Conservation (phyloP, 305 asterid species). For the Petunia hybrid region DNA sequence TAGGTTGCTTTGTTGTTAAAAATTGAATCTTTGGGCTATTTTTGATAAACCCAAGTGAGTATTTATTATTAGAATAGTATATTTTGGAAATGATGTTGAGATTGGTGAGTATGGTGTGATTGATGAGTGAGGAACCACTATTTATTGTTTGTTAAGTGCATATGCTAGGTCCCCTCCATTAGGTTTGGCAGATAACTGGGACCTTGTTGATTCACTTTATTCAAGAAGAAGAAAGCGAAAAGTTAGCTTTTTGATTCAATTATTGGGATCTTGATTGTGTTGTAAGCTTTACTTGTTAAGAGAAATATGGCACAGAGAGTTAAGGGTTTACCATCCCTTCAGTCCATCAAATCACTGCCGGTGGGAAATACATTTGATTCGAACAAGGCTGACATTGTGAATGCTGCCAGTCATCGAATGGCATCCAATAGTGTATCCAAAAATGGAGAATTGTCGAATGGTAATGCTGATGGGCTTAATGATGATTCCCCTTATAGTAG, state of each 20-base stretch:
- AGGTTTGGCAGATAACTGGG: constrained; percentile 83
- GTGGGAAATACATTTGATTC: constrained; percentile 55
- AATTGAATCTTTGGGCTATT: neutral
- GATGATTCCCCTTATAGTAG: constrained; percentile 89
- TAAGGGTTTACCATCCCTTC: constrained; percentile 53
- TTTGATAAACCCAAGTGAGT: constrained; percentile 15
- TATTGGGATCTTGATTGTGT: constrained; percentile 45
- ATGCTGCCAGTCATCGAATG: constrained; percentile 48
- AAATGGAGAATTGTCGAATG: constrained; percentile 51
- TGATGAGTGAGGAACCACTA: constrained; percentile 46
- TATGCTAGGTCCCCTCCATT: constrained; percentile 75
- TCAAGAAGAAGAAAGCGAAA: constrained; percentile 50
- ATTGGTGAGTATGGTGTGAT: constrained; percentile 40
- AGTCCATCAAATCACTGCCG: constrained; percentile 78
- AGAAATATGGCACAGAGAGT: constrained; percentile 63
- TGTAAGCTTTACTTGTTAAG: constrained; percentile 54
- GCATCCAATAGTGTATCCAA: constrained; percentile 51
- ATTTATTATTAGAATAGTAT: constrained; percentile 3
- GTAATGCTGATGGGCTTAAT: constrained; percentile 51
- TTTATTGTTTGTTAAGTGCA: constrained; percentile 35
- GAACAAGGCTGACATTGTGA: constrained; percentile 36
- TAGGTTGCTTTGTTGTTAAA: neutral
- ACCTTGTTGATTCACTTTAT: constrained; percentile 66
- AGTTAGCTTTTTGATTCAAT: constrained; percentile 74
- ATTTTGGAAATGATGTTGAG: constrained; percentile 35